Percentiles rank a stretch among this genome's conserved stretches.
Conservation (phyloP, 352 stramenopile species). For the Phytophthora megakarya region DNA sequence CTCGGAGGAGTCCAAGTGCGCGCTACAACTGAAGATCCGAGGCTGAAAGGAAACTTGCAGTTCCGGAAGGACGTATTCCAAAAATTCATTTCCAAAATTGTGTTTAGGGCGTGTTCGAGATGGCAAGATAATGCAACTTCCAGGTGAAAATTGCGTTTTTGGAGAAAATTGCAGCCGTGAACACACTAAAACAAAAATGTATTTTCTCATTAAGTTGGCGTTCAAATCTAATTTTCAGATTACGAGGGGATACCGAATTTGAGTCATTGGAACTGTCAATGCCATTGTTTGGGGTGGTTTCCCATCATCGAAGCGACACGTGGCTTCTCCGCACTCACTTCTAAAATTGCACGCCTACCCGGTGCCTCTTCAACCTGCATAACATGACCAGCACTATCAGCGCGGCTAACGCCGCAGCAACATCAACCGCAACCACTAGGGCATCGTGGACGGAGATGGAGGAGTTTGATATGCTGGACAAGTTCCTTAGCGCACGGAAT, state of each 20-base stretch:
- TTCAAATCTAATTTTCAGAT: slow-evolving; percentile 3
- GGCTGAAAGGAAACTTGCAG: neutral
- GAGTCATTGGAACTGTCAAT: too few relatives aligned
- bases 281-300: too few relatives aligned
- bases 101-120: slow-evolving; percentile 10
- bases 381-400: neutral
- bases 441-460: slow-evolving; percentile 4
- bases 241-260: neutral
- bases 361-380: too few relatives aligned
- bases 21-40: neutral
- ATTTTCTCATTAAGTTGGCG: neutral
- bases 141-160: neutral
- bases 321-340: too few relatives aligned
- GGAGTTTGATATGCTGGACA: slow-evolving; percentile 20
- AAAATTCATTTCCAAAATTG: too few relatives aligned
- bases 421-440: too few relatives aligned
- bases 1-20: neutral
- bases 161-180: slow-evolving; percentile 7
- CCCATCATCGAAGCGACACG: too few relatives aligned
- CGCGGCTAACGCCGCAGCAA: neutral
- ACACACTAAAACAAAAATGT: slow-evolving; percentile 5
- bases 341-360: too few relatives aligned
- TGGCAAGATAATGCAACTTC: slow-evolving; percentile 3
- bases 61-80: slow-evolving; percentile 5
- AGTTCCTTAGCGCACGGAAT: slow-evolving; percentile 1